Evolutionary conservation across 169 alveolate species (phyloP), one percentile per base, ranked within the genome.

Genomic region (Perkinsus chesapeaki): DNA sequence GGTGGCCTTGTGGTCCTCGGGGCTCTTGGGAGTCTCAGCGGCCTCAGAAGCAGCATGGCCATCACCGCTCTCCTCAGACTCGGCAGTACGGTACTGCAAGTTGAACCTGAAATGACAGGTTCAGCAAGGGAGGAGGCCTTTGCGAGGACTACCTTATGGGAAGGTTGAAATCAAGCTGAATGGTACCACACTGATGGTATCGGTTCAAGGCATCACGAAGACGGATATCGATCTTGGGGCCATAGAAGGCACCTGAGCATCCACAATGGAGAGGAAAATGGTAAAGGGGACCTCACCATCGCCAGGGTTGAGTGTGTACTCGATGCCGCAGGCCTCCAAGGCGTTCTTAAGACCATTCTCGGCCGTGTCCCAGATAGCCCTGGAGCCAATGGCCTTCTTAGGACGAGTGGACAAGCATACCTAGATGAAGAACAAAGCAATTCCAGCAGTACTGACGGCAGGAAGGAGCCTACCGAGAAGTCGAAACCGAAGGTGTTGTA

Each of bases 161-260:
- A 39, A 99, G 98, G 94, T 99, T 98, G 97, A 99, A 99, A 95
- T 99, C 99, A 60, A 99, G 97, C 96, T 99, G 99, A 38, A 99
- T 98, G 23, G 99, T 99, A 23, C 99, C 99, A 94, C 99, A 99
- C 95, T 99, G 99, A 94, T 99, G 99, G 27, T 97, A 97, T 73
- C 99, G 97, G 47, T 98, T 98, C n/a, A 99, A 94, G 38, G 99
- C 99, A 95, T 99, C 99, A 94, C 95, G 96, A 37, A 99, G 95
- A 91, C 96, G 95, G 36, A 99, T 98, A 96, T 99, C 99, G 94
- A 99, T 99, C 96, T 99, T 99, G 7, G 99, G 99, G 0, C 99
- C 99, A 94, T 99, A 99, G 96, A 99, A 99, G 38, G 99, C 99
- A 5, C 99, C 82, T 60, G 27, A n/a, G n/a, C n/a, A n/a, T n/a